Conservation (phyloP, 495 filamentous ascomycete species). For the Aspergillus biplanus region DNA sequence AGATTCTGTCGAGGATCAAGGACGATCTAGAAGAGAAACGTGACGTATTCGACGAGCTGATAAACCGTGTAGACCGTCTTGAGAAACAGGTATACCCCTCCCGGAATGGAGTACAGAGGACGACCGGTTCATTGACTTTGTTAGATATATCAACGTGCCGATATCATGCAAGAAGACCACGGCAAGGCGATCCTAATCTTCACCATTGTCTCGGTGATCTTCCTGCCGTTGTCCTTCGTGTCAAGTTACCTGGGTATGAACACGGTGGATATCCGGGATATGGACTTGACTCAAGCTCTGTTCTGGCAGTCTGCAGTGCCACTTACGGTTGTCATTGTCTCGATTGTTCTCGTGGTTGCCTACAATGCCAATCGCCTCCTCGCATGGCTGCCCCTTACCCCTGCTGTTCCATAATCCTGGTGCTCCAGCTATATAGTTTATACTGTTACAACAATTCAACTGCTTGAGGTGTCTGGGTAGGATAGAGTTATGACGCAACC, state of each 20-base stretch:
- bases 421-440: too few relatives aligned
- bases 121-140: neutral
- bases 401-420: too few relatives aligned
- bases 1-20: constrained; percentile 1
- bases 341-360: constrained; percentile 11
- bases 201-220: constrained; percentile 50
- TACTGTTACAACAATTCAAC: too few relatives aligned
- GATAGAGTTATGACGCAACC: too few relatives aligned
- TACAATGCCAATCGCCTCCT: constrained; percentile 15
- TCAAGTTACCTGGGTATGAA: constrained; percentile 51
- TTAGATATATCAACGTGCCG: constrained; percentile 20
- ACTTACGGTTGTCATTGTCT: constrained; percentile 40
- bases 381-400: neutral
- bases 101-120: neutral
- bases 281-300: constrained; percentile 46
- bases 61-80: constrained; percentile 5
- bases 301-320: constrained; percentile 56
- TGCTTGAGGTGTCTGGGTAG: too few relatives aligned
- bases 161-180: constrained; percentile 25
- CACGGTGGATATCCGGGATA: constrained; percentile 53
- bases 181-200: constrained; percentile 41
- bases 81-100: constrained; percentile 11
- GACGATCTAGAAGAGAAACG: constrained; percentile 3
- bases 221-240: constrained; percentile 44
- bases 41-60: constrained; percentile 10